Evolutionary conservation across 306 rosid genomes (phyloP).

Genomic region (Dalbergia oliveri): DNA sequence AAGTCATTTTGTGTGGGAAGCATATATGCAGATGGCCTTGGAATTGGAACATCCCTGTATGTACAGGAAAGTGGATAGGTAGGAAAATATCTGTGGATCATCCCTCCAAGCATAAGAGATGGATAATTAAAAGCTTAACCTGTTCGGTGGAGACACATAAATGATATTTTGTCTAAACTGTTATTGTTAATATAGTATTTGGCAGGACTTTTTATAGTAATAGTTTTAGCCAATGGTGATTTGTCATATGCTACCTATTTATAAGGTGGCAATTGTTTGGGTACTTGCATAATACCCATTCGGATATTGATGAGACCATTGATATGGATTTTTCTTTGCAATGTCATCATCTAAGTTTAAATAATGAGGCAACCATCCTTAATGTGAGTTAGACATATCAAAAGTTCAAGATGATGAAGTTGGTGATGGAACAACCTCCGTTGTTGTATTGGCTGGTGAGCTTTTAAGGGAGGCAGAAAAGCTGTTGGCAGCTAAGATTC

Average conservation of each 20-base stretch:
- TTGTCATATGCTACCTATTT: background rate
- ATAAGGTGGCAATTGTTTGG: conserved; percentile 5
- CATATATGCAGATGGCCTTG: background rate
- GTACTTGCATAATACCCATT: background rate
- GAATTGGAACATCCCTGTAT: background rate
- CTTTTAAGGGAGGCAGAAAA: conserved; percentile 96
- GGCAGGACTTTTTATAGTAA: background rate
- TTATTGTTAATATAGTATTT: conserved; percentile 2
- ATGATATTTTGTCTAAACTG: too few species aligned
- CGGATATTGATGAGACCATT: conserved; percentile 1
- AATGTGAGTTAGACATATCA: conserved; percentile 77
- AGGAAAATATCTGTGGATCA: background rate
- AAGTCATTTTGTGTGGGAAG: background rate
- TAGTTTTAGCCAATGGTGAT: background rate
- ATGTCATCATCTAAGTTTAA: conserved; percentile 9
- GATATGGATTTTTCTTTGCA: conserved; percentile 2
- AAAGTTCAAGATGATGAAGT: conserved; percentile 99
- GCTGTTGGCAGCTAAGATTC: conserved; percentile 89
- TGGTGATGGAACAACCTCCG: conserved; percentile 99
- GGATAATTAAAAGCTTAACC: background rate
- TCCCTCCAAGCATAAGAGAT: background rate
- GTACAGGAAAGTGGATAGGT: background rate
- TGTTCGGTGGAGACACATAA: too few species aligned
- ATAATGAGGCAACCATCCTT: conserved; percentile 52
- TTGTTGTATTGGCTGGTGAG: conserved; percentile 98